A percentile compares a stretch with the other conserved stretches of the same genome.
Conservation (phyloP, 2,329 filamentous ascomycete genomes). For the Neurospora sp. region DNA sequence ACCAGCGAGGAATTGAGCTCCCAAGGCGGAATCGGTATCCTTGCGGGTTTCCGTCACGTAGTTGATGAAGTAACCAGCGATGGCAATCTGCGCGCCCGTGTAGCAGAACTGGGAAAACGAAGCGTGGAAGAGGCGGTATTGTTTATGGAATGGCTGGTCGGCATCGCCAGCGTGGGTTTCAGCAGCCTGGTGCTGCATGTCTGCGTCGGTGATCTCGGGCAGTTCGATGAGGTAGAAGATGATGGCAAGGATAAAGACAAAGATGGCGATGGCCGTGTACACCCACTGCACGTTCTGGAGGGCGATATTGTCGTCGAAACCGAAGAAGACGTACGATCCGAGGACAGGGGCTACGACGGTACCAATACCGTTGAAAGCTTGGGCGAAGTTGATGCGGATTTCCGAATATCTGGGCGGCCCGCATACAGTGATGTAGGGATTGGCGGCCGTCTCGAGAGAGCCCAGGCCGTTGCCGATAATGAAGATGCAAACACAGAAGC, state of each 20-base stretch:
- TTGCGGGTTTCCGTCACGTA: conserved; percentile 54
- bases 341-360: conserved; percentile 65
- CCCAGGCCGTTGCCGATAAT: conserved; percentile 65
- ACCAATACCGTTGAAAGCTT: conserved; percentile 69
- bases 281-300: conserved; percentile 67
- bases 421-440: conserved; percentile 58
- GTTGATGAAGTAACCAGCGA: conserved; percentile 64
- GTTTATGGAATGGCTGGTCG: conserved; percentile 56
- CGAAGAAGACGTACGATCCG: conserved; percentile 66
- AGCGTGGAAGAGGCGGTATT: conserved; percentile 68
- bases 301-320: conserved; percentile 43
- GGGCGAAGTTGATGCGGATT: conserved; percentile 65
- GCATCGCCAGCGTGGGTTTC: conserved; percentile 43
- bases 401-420: conserved; percentile 61
- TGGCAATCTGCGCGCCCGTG: conserved; percentile 59
- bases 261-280: conserved; percentile 62
- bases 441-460: conserved; percentile 68
- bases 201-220: conserved; percentile 62
- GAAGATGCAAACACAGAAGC: conserved; percentile 65
- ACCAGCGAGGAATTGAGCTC: conserved; percentile 60
- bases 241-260: conserved; percentile 56
- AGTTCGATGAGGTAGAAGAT: conserved; percentile 60
- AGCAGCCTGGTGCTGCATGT: conserved; percentile 53
- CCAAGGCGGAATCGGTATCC: conserved; percentile 38
- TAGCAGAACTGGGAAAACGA: conserved; percentile 72